A percentile compares a stretch with the other conserved stretches of the same genome.
These are phyloP conservation scores for Dictyostelium intermedium DNA, from an alignment of 78 protist species.

Conservation along the genomic window DNA sequence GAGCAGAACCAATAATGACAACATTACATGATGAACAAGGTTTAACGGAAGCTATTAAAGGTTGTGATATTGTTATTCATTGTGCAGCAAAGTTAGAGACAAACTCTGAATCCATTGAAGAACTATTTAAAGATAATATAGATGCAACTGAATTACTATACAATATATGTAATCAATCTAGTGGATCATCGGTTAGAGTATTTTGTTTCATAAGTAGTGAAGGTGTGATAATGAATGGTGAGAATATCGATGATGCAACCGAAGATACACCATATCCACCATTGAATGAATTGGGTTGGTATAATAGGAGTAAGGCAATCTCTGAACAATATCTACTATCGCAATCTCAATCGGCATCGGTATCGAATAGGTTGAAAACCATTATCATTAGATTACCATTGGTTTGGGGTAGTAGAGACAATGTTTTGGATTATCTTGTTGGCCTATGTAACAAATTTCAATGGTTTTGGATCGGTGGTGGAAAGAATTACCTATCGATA, in stretches of 20 bases:
- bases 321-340: neutral
- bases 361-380: neutral
- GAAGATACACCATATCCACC: constrained; percentile 4
- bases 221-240: constrained; percentile 73
- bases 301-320: constrained; percentile 39
- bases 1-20: neutral
- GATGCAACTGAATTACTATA: constrained; percentile 29
- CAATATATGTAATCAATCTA: neutral
- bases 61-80: constrained; percentile 48
- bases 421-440: constrained; percentile 10
- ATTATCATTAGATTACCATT: constrained; percentile 42
- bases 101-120: constrained; percentile 26
- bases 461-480: constrained; percentile 79
- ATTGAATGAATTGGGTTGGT: constrained; percentile 35
- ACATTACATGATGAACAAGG: neutral
- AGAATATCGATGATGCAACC: constrained; percentile 18
- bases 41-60: neutral
- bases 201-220: constrained; percentile 55
- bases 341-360: too few species aligned
- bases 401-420: constrained; percentile 55
- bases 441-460: neutral
- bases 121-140: constrained; percentile 41
- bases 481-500: constrained; percentile 31
- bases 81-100: constrained; percentile 76
- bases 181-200: neutral